A percentile compares a stretch with the other conserved stretches of the same genome.
Conservation (phyloP, 2,329 filamentous ascomycete genomes). For the Canariomyces notabilis region DNA sequence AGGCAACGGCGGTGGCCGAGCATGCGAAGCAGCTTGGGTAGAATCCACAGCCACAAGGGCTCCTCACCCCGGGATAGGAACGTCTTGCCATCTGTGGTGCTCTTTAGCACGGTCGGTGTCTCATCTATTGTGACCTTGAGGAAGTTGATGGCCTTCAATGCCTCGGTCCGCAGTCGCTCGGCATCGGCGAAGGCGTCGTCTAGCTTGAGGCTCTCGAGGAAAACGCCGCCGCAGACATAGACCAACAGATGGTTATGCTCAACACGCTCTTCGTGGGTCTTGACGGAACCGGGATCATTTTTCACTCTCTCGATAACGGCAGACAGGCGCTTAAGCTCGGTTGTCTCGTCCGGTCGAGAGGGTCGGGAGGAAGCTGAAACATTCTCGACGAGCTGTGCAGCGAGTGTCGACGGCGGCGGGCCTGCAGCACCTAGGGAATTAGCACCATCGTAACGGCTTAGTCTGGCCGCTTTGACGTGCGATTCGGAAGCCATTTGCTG, state of each 20-base stretch:
- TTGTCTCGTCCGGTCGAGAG: conserved; percentile 57
- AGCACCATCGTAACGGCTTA: conserved; percentile 11
- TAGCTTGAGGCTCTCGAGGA: conserved; percentile 63
- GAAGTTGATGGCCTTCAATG: conserved; percentile 70
- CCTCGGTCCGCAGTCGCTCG: conserved; percentile 53
- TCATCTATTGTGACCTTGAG: conserved; percentile 70
- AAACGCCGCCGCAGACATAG: conserved; percentile 75
- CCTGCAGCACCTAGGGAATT: conserved; percentile 19
- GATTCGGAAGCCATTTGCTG: conserved; percentile 23
- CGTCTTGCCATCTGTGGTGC: conserved; percentile 35
- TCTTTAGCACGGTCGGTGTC: conserved; percentile 63
- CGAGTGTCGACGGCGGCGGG: conserved; percentile 72
- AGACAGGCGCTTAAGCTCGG: conserved; percentile 69
- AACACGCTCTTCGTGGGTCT: conserved; percentile 59
- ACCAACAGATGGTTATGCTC: conserved; percentile 81
- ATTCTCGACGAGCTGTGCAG: conserved; percentile 80
- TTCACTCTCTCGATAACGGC: conserved; percentile 51
- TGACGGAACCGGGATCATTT: conserved; percentile 48
- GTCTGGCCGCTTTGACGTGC: conserved; percentile 16
- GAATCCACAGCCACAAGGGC: conserved; percentile 61
- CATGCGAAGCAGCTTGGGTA: conserved; percentile 53
- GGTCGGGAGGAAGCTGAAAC: conserved; percentile 57
- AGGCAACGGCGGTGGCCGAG: conserved; percentile 48
- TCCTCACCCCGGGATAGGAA: conserved; percentile 52
- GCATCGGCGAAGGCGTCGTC: conserved; percentile 63